Base-by-base conservation (phyloP, 208 protist species). In the Acanthamoeba sp. region DNA sequence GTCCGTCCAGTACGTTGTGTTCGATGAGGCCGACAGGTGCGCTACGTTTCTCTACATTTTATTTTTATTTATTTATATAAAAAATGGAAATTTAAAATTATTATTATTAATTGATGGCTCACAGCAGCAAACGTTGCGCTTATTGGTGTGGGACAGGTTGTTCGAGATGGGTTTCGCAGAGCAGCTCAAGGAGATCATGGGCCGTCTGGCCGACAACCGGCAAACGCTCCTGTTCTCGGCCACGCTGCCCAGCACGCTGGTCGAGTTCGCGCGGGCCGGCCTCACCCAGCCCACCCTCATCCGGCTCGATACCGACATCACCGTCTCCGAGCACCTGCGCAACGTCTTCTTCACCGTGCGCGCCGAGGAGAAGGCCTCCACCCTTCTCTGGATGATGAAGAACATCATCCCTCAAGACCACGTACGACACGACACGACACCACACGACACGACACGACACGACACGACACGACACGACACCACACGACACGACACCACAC, bases 11-110 rank as follows among this genome's bases (percentile, higher is more conserved):
- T 98, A 98, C 64, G 64, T 99, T 12, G 99, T 99, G 0, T 99
- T 99, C 80, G 99, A 99, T 97, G 99, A 99, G 96, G 99, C 99
- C 1, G 99, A 99, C 96, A 97, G 95, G 85, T 95, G 29, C 32
- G 40, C 9, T n/a, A n/a, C n/a, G n/a, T n/a, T n/a, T n/a, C n/a
- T n/a, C n/a, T n/a, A 48, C 10, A 14, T 48, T 36, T 59, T 24
- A 16, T 62, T 6, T 59, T 29, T 55, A 1, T 32, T 36, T n/a
- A 59, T 48, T 48, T 76, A 76, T 38, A 14, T 12, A 14, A 76
- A 76, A 14, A 76, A 76, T 76, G 34, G 6, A 2, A 76, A 48
- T 48, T 48, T 48, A 48, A 14, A 12, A 87, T 55, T 57, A 7
- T 55, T 55, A 34, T 12, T 87, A 9, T 87, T 34, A 73, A 90